Evolutionary conservation across 257 asterid genomes (phyloP).

Genomic region (Salvia hispanica): DNA sequence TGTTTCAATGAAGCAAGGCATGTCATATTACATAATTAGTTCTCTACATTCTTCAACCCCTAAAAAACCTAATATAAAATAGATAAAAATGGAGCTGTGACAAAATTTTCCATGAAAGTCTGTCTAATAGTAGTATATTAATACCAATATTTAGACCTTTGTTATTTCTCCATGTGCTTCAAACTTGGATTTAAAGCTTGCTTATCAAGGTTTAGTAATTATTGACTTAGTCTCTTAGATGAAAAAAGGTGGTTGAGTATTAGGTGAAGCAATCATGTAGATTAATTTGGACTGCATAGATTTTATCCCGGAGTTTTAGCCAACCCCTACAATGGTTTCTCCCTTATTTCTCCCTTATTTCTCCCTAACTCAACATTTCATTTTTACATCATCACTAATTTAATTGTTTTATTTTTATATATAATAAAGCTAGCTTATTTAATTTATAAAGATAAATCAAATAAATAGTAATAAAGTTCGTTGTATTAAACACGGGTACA

Average conservation of each 20-base stretch:
- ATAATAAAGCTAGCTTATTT: too few relatives aligned
- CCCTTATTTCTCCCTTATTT: too few relatives aligned
- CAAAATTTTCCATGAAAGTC: not conserved
- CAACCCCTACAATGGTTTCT: too few relatives aligned
- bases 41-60: not conserved
- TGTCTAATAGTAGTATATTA: not conserved
- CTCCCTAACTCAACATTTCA: too few relatives aligned
- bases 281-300: not conserved
- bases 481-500: too few relatives aligned
- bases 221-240: conserved; percentile 22
- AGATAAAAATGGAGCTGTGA: not conserved
- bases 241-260: conserved; percentile 21
- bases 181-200: conserved; percentile 17
- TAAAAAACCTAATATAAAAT: not conserved
- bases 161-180: conserved; percentile 30
- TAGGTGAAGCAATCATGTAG: conserved; percentile 32
- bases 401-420: too few relatives aligned
- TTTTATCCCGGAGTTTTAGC: too few relatives aligned
- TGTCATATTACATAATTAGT: not conserved
- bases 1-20: not conserved
- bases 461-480: too few relatives aligned
- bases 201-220: conserved; percentile 14
- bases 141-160: conserved; percentile 31
- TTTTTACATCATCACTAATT: too few relatives aligned
- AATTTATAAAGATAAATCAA: too few relatives aligned